Evolutionary conservation across 768 basidiomycete genomes (phyloP), one percentile per base, ranked within the genome.

Genomic region (Hypsizygus marmoreus): DNA sequence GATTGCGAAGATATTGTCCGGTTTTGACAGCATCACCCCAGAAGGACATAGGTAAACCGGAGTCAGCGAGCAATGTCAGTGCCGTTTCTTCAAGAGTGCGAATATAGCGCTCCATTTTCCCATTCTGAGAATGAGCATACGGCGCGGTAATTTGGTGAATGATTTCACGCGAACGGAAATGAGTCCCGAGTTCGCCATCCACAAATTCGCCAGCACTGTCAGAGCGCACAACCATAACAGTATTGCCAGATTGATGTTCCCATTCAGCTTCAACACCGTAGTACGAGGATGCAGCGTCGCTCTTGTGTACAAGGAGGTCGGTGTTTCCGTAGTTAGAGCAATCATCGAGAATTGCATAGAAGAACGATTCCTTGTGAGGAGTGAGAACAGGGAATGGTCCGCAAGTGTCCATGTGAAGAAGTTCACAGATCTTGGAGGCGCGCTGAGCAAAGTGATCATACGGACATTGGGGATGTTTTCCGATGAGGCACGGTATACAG

Each of bases 51-150:
- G 63, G 57, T 2, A 64, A 49, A 1, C 55, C 52, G 20, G 51
- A 30, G 1, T 53, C 61, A 4, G 59, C 62, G 4, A 68, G 40
- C 4, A 67, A 40, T 0, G 59, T 39, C 11, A 55, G 53, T 3
- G 51, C 53, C 3, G 49, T 44, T 12, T 63, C 62, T 19, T 63
- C 51, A 1, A 68, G 47, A 0, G 60, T 66, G 0, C 57, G 38
- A 13, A 70, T 59, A 30, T 58, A 63, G 0, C 59, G 45, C 34
- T 71, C 62, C 1, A 50, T 57, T 28, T 62, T 62, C 0, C 67
- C 58, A 47, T 69, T 69, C 50, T 69, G 65, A 5, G 58, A 54
- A 30, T 69, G 65, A 1, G 63, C 56, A 51, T 68, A 66, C 0
- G 67, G 60, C 0, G 51, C 57, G 4, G 62, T 56, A 0, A 51